Percentiles rank a stretch among this genome's conserved stretches.
These are phyloP conservation scores for Phialemonium atrogriseum DNA, from an alignment of 2,329 filamentous ascomycete genomes.

Conservation along the genomic window DNA sequence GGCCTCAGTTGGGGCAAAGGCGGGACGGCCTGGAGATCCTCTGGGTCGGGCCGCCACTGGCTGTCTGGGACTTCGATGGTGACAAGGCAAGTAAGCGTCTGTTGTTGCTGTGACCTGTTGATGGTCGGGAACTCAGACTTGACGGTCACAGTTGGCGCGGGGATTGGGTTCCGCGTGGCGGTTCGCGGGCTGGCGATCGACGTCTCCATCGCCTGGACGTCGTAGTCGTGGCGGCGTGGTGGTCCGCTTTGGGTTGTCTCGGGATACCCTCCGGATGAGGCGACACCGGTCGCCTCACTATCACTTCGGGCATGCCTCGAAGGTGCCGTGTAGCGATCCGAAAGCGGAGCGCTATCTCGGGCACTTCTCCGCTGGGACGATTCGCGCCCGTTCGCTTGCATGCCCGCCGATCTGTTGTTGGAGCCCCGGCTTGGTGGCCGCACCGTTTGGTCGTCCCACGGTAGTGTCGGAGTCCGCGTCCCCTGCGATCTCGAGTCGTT, in stretches of 20 bases:
- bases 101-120: slow-evolving; percentile 84
- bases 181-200: slow-evolving; percentile 65
- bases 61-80: slow-evolving; percentile 90
- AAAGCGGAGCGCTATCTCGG: slow-evolving; percentile 40
- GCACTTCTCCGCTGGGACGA: slow-evolving; percentile 16
- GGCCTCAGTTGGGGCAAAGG: slow-evolving; percentile 33
- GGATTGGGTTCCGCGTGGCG: slow-evolving; percentile 76
- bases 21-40: slow-evolving; percentile 59
- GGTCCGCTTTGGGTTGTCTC: slow-evolving; percentile 64
- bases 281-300: slow-evolving; percentile 65
- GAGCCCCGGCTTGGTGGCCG: slow-evolving; percentile 44
- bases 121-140: slow-evolving; percentile 96
- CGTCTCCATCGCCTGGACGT: slow-evolving; percentile 92
- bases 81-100: slow-evolving; percentile 86
- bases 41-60: slow-evolving; percentile 80
- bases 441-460: slow-evolving; percentile 57
- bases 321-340: slow-evolving; percentile 33
- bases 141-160: slow-evolving; percentile 83
- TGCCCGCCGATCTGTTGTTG: slow-evolving; percentile 26
- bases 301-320: slow-evolving; percentile 65
- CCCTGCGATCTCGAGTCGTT: slow-evolving; percentile 50
- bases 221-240: slow-evolving; percentile 76
- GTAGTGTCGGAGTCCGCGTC: slow-evolving; percentile 46
- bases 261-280: slow-evolving; percentile 72
- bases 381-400: slow-evolving; percentile 20